A percentile compares a stretch with the other conserved stretches of the same genome.
Evolutionary conservation across 2,329 filamentous ascomycete species (phyloP).

Genomic region (Pyrenochaeta sp.): DNA sequence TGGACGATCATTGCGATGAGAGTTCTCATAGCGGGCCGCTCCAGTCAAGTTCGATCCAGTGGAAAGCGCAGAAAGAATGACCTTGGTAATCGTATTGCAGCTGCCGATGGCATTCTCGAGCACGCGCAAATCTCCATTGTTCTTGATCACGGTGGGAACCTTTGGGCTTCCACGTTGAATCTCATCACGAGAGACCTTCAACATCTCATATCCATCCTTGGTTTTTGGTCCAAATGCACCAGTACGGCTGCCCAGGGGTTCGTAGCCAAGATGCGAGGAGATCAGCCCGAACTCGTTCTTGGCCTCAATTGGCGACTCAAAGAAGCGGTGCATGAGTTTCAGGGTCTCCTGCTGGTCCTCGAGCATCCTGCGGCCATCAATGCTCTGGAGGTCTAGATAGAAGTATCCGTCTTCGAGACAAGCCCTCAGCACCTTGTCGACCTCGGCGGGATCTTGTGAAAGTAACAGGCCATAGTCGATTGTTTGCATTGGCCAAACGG

Average conservation of each 20-base stretch:
- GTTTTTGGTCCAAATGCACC: constrained; percentile 37
- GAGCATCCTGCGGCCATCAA: constrained; percentile 62
- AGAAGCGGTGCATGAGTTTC: constrained; percentile 64
- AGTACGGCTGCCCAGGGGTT: constrained; percentile 38
- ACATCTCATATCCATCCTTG: constrained; percentile 44
- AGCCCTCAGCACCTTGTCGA: constrained; percentile 59
- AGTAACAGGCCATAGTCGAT: constrained; percentile 61
- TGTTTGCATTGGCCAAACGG: constrained; percentile 50
- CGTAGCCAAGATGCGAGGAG: constrained; percentile 60
- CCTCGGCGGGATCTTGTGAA: constrained; percentile 62
- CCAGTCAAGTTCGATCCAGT: constrained; percentile 35
- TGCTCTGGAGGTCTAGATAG: constrained; percentile 62
- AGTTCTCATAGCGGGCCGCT: constrained; percentile 36
- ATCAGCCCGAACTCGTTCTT: constrained; percentile 66
- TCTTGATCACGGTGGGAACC: constrained; percentile 35
- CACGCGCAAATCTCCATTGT: constrained; percentile 31
- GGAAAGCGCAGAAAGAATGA: constrained; percentile 58
- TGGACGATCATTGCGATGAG: constrained; percentile 41
- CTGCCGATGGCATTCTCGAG: constrained; percentile 39
- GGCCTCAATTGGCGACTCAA: constrained; percentile 59
- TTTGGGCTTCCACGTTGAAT: constrained; percentile 37
- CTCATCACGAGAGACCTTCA: constrained; percentile 43
- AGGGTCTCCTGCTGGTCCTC: constrained; percentile 62
- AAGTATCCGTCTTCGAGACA: constrained; percentile 64
- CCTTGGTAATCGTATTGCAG: constrained; percentile 40